Base-by-base conservation (phyloP, 192 early-diverging fungal genomes). In the Backusella liffmaniae region DNA sequence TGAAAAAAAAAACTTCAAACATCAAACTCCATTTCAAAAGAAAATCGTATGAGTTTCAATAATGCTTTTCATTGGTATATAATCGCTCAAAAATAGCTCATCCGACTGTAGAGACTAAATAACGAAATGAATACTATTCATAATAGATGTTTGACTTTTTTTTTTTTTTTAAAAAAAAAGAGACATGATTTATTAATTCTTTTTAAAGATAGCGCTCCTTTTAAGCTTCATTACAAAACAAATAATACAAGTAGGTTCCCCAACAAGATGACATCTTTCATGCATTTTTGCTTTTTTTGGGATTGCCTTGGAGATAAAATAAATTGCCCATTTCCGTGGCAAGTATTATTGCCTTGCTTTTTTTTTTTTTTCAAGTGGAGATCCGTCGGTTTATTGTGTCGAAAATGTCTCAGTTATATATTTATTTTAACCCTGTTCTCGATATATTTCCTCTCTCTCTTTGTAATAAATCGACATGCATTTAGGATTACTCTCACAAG, bases 401-500 rank as follows among this genome's bases (percentile, higher is more conserved):
- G n/a, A 49, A 49, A 49, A 49, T 49, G 46, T 49, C 46, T 49
- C 46, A 49, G 15, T n/a, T 49, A 1, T 49, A 39, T 49, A 49
- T 49, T 49, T 18, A 15, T 42, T 49, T 49, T 4, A 49, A 1
- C 15, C 18, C 1, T 49, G 18, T 49, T 21, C 1, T 49, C 16
- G 37, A 39, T 44, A 44, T 16, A 44, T 16, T 44, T 44, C 42
- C 42, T 44, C 13, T 44, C 15, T 44, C 13, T 44, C 12, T 44
- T 3, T 44, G 42, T 44, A 53, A 53, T 9, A 21, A 53, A 53
- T 8, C 37, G 13, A 36, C 16, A 76, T 76, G 74, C 66, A 76
- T 41, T 53, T 79, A 10, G 73, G 73, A 15, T 53, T 79, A 39
- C 59, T 79, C 5, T 70, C 77, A 37, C 46, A 69, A 12, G 77